These are phyloP conservation scores for Colletotrichum neosansevieriae DNA, from an alignment of 2,329 filamentous ascomycete species.

Conservation along the genomic window DNA sequence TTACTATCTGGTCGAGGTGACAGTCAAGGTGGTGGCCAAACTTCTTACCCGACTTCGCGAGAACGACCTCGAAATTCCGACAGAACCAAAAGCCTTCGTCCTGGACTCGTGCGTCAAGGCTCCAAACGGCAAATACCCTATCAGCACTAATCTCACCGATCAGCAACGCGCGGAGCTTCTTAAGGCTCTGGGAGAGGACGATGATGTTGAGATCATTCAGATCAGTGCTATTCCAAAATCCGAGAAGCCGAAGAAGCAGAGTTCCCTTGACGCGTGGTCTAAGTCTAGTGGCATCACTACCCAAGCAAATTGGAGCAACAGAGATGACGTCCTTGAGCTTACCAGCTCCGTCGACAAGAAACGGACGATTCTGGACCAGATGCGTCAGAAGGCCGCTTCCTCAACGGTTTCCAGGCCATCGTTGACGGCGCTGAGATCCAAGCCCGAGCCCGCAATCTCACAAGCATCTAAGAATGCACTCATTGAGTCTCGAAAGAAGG, in stretches of 20 bases:
- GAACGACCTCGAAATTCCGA: conserved; percentile 77
- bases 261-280: conserved; percentile 72
- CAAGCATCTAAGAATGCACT: conserved; percentile 37
- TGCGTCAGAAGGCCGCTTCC: conserved; percentile 47
- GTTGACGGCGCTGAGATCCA: conserved; percentile 24
- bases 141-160: conserved; percentile 82
- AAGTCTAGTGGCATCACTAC: conserved; percentile 56
- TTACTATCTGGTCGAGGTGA: conserved; percentile 83
- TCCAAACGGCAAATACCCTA: conserved; percentile 63
- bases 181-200: conserved; percentile 70
- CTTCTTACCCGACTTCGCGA: conserved; percentile 85
- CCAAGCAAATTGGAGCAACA: conserved; percentile 52
- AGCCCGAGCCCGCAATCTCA: conserved; percentile 28
- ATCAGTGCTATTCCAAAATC: conserved; percentile 50
- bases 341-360: conserved; percentile 60
- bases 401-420: conserved; percentile 33
- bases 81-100: conserved; percentile 70
- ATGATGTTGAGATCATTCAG: conserved; percentile 64
- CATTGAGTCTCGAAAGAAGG: conserved; percentile 46
- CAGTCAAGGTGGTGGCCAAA: conserved; percentile 86
- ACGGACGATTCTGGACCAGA: conserved; percentile 58
- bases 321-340: conserved; percentile 61
- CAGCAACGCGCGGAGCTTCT: conserved; percentile 88
- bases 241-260: conserved; percentile 65
- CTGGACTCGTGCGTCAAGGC: conserved; percentile 75